phyloP scores from a whole-genome alignment of 805 yeast genomes.

The Ogataea salicorniae region DNA sequence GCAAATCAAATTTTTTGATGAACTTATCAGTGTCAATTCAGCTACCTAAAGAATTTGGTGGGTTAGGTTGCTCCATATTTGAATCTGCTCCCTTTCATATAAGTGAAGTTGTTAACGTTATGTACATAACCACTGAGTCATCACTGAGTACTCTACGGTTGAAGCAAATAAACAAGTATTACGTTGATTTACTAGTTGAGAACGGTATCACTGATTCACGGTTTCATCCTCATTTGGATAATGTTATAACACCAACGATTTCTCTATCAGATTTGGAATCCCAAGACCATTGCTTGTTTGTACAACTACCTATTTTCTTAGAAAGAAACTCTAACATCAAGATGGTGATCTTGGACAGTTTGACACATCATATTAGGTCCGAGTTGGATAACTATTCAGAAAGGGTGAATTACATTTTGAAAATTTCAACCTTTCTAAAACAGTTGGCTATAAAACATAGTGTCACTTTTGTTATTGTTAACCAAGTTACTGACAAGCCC shows the following conservation, averaged over 20 bases:
- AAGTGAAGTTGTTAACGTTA: constrained; percentile 12
- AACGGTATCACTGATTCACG: constrained; percentile 28
- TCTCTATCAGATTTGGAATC: constrained; percentile 50
- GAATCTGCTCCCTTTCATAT: constrained; percentile 31
- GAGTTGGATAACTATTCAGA: constrained; percentile 41
- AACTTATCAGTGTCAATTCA: constrained; percentile 62
- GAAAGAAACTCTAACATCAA: constrained; percentile 38
- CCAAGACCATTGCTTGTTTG: constrained; percentile 66
- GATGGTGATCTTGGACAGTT: constrained; percentile 70
- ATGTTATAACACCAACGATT: constrained; percentile 26
- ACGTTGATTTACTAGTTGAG: constrained; percentile 27
- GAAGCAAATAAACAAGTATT: constrained; percentile 35
- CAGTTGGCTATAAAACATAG: constrained; percentile 41
- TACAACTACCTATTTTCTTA: constrained; percentile 61
- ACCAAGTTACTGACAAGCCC: constrained; percentile 73
- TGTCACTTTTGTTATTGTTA: constrained; percentile 64
- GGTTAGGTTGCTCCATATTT: constrained; percentile 34
- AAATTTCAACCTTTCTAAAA: constrained; percentile 43
- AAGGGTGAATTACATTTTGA: constrained; percentile 38
- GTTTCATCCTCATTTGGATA: constrained; percentile 30
- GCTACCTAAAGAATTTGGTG: constrained; percentile 41
- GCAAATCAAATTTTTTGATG: constrained; percentile 76
- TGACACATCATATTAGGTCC: constrained; percentile 74
- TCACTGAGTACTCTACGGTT: constrained; percentile 63
- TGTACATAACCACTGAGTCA: constrained; percentile 79